Base-by-base conservation (phyloP, 345 rosid species). In the Zanthoxylum bungeanum region DNA sequence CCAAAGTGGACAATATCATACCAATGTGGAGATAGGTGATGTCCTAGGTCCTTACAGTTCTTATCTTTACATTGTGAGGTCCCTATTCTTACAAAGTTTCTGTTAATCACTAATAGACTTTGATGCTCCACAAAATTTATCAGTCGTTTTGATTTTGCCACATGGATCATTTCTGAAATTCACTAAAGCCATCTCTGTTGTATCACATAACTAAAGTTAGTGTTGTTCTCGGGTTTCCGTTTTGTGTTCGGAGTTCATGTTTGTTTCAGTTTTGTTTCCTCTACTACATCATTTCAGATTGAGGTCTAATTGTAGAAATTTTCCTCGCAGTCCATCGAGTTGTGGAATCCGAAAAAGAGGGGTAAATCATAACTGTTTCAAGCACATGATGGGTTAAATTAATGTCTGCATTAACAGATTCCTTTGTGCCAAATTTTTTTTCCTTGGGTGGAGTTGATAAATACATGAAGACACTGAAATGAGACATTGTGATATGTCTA, bases 321-420 rank as follows among this genome's bases (percentile, higher is more conserved):
- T 62, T 72, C 61, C 62, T 62, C 28, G 21, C 75, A 72, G 69
- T 72, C 75, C 24, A 52, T 72, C 75, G 52, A 51, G 62, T 60
- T 33, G 31, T 51, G 75, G 28, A 62, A 52, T 37, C 40, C 68
- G 39, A 62, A 25, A 51, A 62, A 40, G 69, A 52, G 50, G 60
- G 22, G 46, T 57, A 44, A 58, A 37, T 39, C 52, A 52, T 55
- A 24, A 19, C 64, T 44, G 42, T 69, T 69, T 42, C 55, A 30
- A 69, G 53, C 31, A 69, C 64, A 51, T 30, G 52, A 71, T 21
- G 67, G 39, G 52, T 49, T 36, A 22, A 24, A 40, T 49, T 36
- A 22, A 24, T 61, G 17, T 61, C 60, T 61, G 67, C 67, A 71
- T 60, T 60, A 71, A 33, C 67, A 49, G 50, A 36, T 50, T 49